These are phyloP conservation scores for Chenopodium formosanum DNA, from an alignment of 148 eudicot species.

Conservation along the genomic window DNA sequence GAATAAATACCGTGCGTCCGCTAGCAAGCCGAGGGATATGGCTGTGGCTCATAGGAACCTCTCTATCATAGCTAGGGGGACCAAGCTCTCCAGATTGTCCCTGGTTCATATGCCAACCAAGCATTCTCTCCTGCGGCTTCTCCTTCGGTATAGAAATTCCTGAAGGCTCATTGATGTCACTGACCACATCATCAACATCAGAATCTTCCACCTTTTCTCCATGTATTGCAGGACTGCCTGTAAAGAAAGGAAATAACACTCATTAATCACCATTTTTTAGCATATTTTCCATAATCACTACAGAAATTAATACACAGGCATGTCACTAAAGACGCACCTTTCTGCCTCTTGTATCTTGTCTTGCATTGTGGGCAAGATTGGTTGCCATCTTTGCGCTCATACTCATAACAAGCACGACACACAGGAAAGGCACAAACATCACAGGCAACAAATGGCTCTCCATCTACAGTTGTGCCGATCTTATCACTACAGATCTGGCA, in stretches of 20 bases:
- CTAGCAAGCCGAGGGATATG: conserved; percentile 43
- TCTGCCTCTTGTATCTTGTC: conserved; percentile 69
- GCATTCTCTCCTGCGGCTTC: conserved; percentile 31
- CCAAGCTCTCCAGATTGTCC: conserved; percentile 39
- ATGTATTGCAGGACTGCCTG: conserved; percentile 42
- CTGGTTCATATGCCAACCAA: conserved; percentile 43
- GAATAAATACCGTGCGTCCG: conserved; percentile 32
- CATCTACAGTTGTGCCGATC: conserved; percentile 49
- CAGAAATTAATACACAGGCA: background rate
- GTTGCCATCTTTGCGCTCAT: conserved; percentile 73
- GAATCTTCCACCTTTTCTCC: conserved; percentile 46
- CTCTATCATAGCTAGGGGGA: conserved; percentile 38
- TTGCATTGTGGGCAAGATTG: conserved; percentile 80
- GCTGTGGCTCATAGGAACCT: conserved; percentile 32
- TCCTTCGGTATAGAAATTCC: conserved; percentile 28
- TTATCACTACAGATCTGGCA: conserved; percentile 76
- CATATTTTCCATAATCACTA: background rate
- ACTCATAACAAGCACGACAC: conserved; percentile 74
- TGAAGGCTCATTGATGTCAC: conserved; percentile 32
- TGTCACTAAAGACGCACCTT: conserved; percentile 36
- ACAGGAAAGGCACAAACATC: conserved; percentile 68
- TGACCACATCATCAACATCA: conserved; percentile 37
- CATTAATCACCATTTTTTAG: background rate
- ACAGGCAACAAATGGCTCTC: conserved; percentile 70
- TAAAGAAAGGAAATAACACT: conserved; percentile 11